phyloP scores from a whole-genome alignment of 2,329 filamentous ascomycete genomes.

The Cytospora piceae region DNA sequence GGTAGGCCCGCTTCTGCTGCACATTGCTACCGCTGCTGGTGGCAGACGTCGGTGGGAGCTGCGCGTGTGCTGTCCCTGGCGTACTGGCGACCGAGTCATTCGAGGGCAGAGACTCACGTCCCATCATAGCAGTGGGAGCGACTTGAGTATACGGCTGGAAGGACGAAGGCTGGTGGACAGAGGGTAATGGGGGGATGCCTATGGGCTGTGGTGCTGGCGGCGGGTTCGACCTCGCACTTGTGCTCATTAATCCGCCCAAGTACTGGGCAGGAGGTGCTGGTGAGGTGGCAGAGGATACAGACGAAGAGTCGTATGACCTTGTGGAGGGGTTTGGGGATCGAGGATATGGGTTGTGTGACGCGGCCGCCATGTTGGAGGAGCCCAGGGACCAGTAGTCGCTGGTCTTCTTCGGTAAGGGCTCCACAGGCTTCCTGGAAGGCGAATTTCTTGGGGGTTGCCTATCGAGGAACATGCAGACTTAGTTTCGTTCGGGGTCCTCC shows the following conservation, averaged over 20 bases:
- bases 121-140: conserved; percentile 53
- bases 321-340: conserved; percentile 65
- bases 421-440: conserved; percentile 45
- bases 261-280: conserved; percentile 59
- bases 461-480: conserved; percentile 46
- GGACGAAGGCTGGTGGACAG: conserved; percentile 46
- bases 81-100: conserved; percentile 61
- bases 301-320: conserved; percentile 67
- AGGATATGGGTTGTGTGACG: conserved; percentile 61
- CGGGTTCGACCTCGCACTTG: conserved; percentile 54
- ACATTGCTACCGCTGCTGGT: conserved; percentile 36
- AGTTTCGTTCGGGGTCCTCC: conserved; percentile 22
- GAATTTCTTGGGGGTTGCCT: conserved; percentile 43
- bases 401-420: conserved; percentile 42
- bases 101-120: conserved; percentile 64
- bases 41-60: conserved; percentile 36
- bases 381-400: conserved; percentile 40
- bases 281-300: conserved; percentile 64
- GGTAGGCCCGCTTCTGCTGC: conserved; percentile 90
- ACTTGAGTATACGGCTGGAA: conserved; percentile 60
- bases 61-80: conserved; percentile 50
- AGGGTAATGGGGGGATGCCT: conserved; percentile 55
- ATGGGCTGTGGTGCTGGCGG: conserved; percentile 56
- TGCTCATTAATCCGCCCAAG: conserved; percentile 56
- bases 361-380: conserved; percentile 57